Base-by-base conservation (phyloP, 75 land plant species). In the Pinus tabuliformis region DNA sequence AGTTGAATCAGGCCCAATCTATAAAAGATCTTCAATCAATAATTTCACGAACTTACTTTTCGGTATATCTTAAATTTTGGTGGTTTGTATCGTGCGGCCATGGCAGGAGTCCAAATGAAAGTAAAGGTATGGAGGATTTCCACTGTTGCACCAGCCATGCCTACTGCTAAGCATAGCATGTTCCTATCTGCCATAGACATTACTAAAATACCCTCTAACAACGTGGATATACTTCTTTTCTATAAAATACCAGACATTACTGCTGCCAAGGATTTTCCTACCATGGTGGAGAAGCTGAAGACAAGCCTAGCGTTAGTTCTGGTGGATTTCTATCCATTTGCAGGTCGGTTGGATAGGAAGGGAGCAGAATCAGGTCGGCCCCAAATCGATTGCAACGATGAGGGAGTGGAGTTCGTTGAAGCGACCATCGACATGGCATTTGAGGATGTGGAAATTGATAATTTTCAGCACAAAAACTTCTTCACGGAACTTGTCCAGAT, bases 171-270 rank as follows among this genome's bases (percentile, higher is more conserved):
- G n/a, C 61, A 59, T 6, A 4, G 22, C 22, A 59, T 59, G 61
- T 59, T 59, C 22, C 61, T 21, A 4, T 59, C 61, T 21, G 21
- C 20, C 21, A 20, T 17, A 3, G 80, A 78, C 57, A 68, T 78
- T 26, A 21, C 75, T 20, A 72, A 71, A 42, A 42, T 77, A 6
- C 61, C 78, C 22, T 24, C 6, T 3, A 36, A 59, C 45, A 36
- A 75, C 64, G 36, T 75, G 11, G 42, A 39, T 7, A 59, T n/a
- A n/a, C 62, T 59, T 17, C 76, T 75, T 8, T 37, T 75, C 62
- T 75, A 58, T 17, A 59, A n/a, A 21, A 42, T 3, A 5, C 45
- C 45, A 6, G 18, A 1, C 1, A 2, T 33, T 33, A 33, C 33
- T 1, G 33, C 33, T 2, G 2, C 39, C 4, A 28, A 21, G 11